Evolutionary conservation across 345 rosid genomes (phyloP), one percentile per base, ranked within the genome.

Genomic region (Geranium rotundifolium): DNA sequence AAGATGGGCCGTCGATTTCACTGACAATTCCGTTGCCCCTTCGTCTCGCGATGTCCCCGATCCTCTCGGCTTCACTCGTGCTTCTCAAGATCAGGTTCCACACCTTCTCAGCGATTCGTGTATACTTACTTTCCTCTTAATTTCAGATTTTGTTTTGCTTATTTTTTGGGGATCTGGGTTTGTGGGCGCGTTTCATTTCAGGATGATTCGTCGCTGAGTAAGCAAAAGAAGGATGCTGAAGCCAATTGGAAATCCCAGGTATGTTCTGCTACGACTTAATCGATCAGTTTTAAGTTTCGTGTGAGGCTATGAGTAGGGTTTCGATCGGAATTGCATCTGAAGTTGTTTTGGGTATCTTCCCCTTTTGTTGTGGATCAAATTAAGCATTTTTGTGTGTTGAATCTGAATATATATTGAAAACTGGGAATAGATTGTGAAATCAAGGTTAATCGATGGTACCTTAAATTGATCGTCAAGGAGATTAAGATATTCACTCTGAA

Each of bases 151-250:
- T 41, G 18, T 34, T 57, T 62, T 17, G 1, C 30, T 15, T 19
- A 29, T 31, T 9, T 57, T 18, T 57, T 65, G 27, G 29, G 14
- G 56, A 29, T 0, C 46, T n/a, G 30, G 16, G 27, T 66, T 54
- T 41, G 41, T 8, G 41, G 41, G 41, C 3, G 41, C 17, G 4
- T 52, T 52, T 16, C 29, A 3, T 10, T 57, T 7, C 74, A 93
- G 99, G 97, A 95, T 63, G 99, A 95, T 72, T 90, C 95, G 52
- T 67, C 90, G 7, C 73, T 73, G 16, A 76, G 84, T 71, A 87
- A 87, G 59, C 97, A 90, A 68, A 95, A 95, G 88, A 95, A 88
- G 84, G 99, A 95, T 58, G 97, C 97, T 41, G 99, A 95, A 77
- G 85, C 95, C 61, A 85, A 68, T 77, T 95, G 99, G 99, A 95